These are phyloP conservation scores for Entonaema liquescens DNA, from an alignment of 495 filamentous ascomycete genomes.

Conservation along the genomic window DNA sequence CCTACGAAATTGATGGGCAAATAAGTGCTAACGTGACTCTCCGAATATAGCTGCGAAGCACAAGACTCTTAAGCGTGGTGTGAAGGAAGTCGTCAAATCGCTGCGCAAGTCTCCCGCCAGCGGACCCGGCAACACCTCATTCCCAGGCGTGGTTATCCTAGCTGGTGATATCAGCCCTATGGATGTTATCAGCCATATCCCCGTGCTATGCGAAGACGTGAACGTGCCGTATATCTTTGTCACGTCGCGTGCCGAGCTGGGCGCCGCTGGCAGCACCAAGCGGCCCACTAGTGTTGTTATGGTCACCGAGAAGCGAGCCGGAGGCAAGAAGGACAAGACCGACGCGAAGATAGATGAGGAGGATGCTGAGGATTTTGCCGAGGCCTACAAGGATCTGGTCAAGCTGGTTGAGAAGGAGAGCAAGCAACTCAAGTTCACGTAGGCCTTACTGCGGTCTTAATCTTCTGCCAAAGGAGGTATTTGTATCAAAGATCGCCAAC, in stretches of 20 bases:
- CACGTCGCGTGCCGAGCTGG: slow-evolving; percentile 85
- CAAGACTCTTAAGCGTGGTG: slow-evolving; percentile 93
- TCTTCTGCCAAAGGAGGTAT: background rate
- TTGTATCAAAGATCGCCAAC: background rate
- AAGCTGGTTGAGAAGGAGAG: slow-evolving; percentile 78
- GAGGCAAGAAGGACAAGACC: slow-evolving; percentile 57
- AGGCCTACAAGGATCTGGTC: slow-evolving; percentile 74
- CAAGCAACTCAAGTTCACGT: slow-evolving; percentile 47
- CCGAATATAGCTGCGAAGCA: slow-evolving; percentile 78
- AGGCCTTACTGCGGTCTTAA: background rate
- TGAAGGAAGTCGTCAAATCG: slow-evolving; percentile 97
- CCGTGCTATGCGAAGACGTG: slow-evolving; percentile 97
- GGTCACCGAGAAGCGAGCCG: slow-evolving; percentile 67
- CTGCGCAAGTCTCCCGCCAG: slow-evolving; percentile 85
- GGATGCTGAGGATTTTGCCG: slow-evolving; percentile 69
- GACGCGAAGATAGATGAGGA: slow-evolving; percentile 56
- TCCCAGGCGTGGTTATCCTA: slow-evolving; percentile 83
- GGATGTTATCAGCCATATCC: slow-evolving; percentile 97
- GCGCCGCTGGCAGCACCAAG: slow-evolving; percentile 90
- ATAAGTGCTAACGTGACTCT: slow-evolving; percentile 29
- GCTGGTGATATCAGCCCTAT: slow-evolving; percentile 96
- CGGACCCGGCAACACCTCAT: slow-evolving; percentile 58
- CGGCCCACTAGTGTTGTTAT: slow-evolving; percentile 94
- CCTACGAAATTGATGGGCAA: background rate
- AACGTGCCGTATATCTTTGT: slow-evolving; percentile 94